These are phyloP conservation scores for Komagataella kurtzmanii DNA, from an alignment of 805 yeast genomes.

Conservation along the genomic window DNA sequence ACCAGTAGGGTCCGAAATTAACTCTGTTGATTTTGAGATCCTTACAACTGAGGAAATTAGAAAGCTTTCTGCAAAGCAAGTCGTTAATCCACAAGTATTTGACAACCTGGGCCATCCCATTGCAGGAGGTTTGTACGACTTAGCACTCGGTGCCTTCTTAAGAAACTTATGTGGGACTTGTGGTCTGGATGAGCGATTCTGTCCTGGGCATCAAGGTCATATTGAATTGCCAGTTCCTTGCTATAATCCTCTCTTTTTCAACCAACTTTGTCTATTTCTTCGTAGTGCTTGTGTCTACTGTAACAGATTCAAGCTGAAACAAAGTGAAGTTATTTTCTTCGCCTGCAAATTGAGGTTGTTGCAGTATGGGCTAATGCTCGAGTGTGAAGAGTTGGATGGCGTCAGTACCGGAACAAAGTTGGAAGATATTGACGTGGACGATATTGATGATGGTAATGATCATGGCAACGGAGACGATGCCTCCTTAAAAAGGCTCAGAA, in stretches of 20 bases:
- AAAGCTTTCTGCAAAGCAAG: slow-evolving; percentile 83
- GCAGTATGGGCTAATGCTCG: slow-evolving; percentile 81
- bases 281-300: slow-evolving; percentile 85
- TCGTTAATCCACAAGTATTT: slow-evolving; percentile 90
- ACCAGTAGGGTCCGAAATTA: slow-evolving; percentile 91
- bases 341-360: slow-evolving; percentile 69
- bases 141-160: slow-evolving; percentile 89
- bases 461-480: slow-evolving; percentile 23
- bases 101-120: slow-evolving; percentile 95
- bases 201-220: slow-evolving; percentile 99
- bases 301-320: slow-evolving; percentile 65
- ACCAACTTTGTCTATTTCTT: slow-evolving; percentile 74
- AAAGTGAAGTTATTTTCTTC: slow-evolving; percentile 58
- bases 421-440: slow-evolving; percentile 35
- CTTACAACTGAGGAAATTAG: slow-evolving; percentile 73
- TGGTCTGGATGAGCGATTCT: slow-evolving; percentile 84
- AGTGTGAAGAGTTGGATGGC: slow-evolving; percentile 60
- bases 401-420: slow-evolving; percentile 30
- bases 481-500: slow-evolving; percentile 35
- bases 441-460: slow-evolving; percentile 24
- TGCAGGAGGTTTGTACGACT: slow-evolving; percentile 84
- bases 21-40: slow-evolving; percentile 85
- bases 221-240: slow-evolving; percentile 93
- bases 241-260: slow-evolving; percentile 89
- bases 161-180: slow-evolving; percentile 87